Base-by-base conservation (phyloP, 1,284 basidiomycete species). In the Trametes polyzona region DNA sequence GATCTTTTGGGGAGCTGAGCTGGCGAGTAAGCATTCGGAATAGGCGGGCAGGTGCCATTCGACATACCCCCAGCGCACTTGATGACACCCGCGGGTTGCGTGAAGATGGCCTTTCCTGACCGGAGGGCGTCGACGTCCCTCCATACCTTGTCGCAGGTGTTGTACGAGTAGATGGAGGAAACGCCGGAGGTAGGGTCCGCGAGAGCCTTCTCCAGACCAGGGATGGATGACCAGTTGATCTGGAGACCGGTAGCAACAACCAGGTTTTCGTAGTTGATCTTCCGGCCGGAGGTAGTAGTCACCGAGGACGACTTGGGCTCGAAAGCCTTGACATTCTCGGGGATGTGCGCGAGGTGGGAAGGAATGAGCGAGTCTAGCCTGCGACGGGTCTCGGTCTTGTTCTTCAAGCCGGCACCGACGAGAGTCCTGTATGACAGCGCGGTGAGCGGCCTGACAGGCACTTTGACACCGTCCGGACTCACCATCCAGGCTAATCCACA, bases 61-160 rank as follows among this genome's bases (percentile, higher is more conserved):
- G 12, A 59, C 75, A 62, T 65, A 88, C 90, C 95, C 73, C 96
- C 96, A 52, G 95, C 92, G 71, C 96, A 98, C 76, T 98, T 98
- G 73, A 98, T 85, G 23, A 94, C 78, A 21, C 96, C 95, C n/a
- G 90, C 86, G 27, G 96, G 96, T 72, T 98, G 96, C 0, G 96
- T 98, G 77, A 99, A 98, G 67, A 99, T 83, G 2, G 96, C 95
- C 52, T 88, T 86, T 17, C 94, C 95, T 4, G 80, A 77, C 48
- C 88, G 83, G 61, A 96, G 81, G 9, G 81, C 78, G 57, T 92
- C 84, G 46, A 96, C 87, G 65, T 94, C 85, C 47, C 79, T 75
- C 92, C 92, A 96, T 4, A 86, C 84, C 75, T 94, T 95, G 74
- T 96, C 92, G 68, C 88, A 92, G 11, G 91, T 91, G 51, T 91